phyloP scores from a whole-genome alignment of 257 asterid species.

The Knoxia roxburghii region DNA sequence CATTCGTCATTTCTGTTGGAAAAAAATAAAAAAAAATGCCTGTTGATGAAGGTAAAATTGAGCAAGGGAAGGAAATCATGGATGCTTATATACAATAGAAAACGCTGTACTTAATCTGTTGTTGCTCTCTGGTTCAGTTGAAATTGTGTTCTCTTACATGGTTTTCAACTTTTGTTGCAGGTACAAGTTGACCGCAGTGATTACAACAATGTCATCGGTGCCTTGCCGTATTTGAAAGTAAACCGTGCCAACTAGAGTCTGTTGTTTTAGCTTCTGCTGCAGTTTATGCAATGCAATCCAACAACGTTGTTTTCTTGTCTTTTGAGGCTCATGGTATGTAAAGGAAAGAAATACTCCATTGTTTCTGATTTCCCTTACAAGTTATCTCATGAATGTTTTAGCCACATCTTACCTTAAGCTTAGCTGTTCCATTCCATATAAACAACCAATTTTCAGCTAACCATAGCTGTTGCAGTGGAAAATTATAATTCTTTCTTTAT shows the following conservation, averaged over 20 bases:
- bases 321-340: neutral
- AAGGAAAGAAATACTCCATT: constrained; percentile 2
- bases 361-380: neutral
- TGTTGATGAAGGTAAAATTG: neutral
- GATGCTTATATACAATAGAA: too few relatives aligned
- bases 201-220: constrained; percentile 87
- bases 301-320: too few relatives aligned
- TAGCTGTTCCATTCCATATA: too few relatives aligned
- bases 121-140: neutral
- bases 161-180: constrained; percentile 23
- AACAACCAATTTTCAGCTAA: too few relatives aligned
- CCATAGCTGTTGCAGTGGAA: too few relatives aligned
- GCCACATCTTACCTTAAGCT: too few relatives aligned
- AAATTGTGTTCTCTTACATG: neutral
- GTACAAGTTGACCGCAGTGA: constrained; percentile 89
- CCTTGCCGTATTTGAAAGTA: constrained; percentile 90
- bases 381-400: neutral
- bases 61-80: neutral
- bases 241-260: constrained; percentile 55
- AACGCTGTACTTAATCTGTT: neutral
- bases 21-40: neutral
- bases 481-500: too few relatives aligned
- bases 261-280: constrained; percentile 6
- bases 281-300: neutral
- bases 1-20: neutral